Conservation (phyloP, 768 basidiomycete species). For the Trametes sanguinea region DNA sequence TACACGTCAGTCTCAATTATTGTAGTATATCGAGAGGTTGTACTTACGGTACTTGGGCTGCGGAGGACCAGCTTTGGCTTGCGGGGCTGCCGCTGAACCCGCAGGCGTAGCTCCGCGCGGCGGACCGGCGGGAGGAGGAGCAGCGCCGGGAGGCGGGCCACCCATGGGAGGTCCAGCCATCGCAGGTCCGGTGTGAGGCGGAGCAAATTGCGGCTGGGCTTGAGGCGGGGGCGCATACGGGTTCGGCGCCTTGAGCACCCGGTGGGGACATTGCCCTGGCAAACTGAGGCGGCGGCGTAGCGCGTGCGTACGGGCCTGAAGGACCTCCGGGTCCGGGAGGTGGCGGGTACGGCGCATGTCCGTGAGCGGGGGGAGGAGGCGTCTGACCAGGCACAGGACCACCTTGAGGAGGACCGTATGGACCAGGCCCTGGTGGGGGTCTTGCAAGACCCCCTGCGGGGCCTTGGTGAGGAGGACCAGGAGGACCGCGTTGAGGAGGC, state of each 20-base stretch:
- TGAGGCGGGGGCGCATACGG: constrained; percentile 27
- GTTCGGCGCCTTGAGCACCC: constrained; percentile 32
- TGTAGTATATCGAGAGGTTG: not conserved
- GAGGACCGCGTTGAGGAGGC: constrained; percentile 42
- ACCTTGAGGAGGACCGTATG: constrained; percentile 51
- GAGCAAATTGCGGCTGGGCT: constrained; percentile 16
- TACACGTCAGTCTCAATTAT: constrained; percentile 11
- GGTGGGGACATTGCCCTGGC: constrained; percentile 35
- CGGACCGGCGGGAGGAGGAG: constrained; percentile 32
- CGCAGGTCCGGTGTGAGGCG: constrained; percentile 7
- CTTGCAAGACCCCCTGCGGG: constrained; percentile 38
- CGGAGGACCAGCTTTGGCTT: constrained; percentile 42
- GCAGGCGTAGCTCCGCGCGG: constrained; percentile 27
- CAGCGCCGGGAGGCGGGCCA: constrained; percentile 28
- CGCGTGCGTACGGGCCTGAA: constrained; percentile 37
- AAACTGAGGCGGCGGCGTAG: constrained; percentile 45
- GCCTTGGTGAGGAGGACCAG: constrained; percentile 9
- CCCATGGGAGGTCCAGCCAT: constrained; percentile 13
- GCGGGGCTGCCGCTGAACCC: constrained; percentile 32
- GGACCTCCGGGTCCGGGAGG: constrained; percentile 42
- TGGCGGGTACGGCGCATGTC: constrained; percentile 32
- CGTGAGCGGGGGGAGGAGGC: constrained; percentile 33
- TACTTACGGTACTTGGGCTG: constrained; percentile 61
- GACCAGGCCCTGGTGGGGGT: constrained; percentile 49
- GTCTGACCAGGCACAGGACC: constrained; percentile 44